A percentile compares a stretch with the other conserved stretches of the same genome.
Conservation (phyloP, 2,329 filamentous ascomycete genomes). For the Aureobasidium vineae region DNA sequence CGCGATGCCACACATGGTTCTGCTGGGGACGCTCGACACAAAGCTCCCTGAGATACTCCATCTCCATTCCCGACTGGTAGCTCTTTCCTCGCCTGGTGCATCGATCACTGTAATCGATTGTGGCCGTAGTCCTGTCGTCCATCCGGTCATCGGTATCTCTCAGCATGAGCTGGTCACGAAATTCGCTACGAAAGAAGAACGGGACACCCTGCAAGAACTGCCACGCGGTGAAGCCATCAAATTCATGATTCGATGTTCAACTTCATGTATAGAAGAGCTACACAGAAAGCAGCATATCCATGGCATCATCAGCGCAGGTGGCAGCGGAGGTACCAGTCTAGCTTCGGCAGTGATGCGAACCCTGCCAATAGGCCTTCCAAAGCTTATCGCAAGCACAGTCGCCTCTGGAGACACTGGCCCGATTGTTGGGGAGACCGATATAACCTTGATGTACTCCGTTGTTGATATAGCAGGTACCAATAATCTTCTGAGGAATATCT, state of each 20-base stretch:
- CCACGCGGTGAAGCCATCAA: conserved; percentile 58
- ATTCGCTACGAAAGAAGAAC: conserved; percentile 32
- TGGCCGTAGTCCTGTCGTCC: conserved; percentile 47
- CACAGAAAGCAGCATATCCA: conserved; percentile 52
- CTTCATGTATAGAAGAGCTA: conserved; percentile 44
- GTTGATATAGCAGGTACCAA: conserved; percentile 69
- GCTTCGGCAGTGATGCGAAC: conserved; percentile 61
- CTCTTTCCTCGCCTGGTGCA: conserved; percentile 28
- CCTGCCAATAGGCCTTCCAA: conserved; percentile 65
- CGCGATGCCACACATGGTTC: conserved; percentile 47
- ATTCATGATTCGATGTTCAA: conserved; percentile 53
- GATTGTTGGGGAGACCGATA: conserved; percentile 66
- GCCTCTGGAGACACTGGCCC: conserved; percentile 64
- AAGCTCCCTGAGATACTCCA: conserved; percentile 61
- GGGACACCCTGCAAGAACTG: conserved; percentile 40
- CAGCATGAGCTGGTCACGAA: conserved; percentile 46
- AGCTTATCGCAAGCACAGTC: conserved; percentile 68
- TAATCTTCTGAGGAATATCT: conserved; percentile 55
- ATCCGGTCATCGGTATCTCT: conserved; percentile 51
- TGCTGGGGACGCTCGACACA: conserved; percentile 65
- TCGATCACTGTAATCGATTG: conserved; percentile 56
- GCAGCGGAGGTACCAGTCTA: conserved; percentile 62
- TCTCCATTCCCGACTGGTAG: conserved; percentile 49
- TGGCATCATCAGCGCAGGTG: conserved; percentile 60
- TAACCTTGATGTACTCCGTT: conserved; percentile 68